Evolutionary conservation across 2,329 filamentous ascomycete species (phyloP).

Genomic region (Xylaria sp.): DNA sequence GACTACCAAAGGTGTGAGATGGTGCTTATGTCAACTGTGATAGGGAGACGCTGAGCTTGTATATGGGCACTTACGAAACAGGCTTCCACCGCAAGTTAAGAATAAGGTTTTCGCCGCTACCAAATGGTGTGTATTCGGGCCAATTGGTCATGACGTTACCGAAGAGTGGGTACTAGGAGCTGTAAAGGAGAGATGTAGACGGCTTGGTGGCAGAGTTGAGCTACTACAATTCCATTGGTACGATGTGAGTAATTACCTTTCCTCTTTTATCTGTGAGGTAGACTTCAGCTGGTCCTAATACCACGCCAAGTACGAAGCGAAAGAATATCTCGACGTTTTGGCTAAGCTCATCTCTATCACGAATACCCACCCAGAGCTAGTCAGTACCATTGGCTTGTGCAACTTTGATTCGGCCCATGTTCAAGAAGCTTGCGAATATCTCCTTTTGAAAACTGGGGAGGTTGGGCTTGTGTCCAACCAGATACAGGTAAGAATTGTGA

Average conservation of each 20-base stretch:
- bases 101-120: conserved; percentile 48
- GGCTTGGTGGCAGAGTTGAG: conserved; percentile 49
- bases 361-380: conserved; percentile 44
- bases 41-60: conserved; percentile 52
- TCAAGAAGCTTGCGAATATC: conserved; percentile 49
- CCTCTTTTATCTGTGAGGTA: neutral
- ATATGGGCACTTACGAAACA: conserved; percentile 48
- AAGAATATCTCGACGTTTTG: conserved; percentile 51
- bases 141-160: conserved; percentile 42
- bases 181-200: conserved; percentile 49
- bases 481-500: conserved; percentile 47
- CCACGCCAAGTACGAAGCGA: conserved; percentile 46
- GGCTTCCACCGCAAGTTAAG: conserved; percentile 40
- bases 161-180: conserved; percentile 44
- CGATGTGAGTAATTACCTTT: conserved; percentile 43
- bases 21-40: conserved; percentile 4
- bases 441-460: conserved; percentile 44
- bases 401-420: conserved; percentile 51
- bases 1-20: neutral
- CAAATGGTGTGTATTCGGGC: conserved; percentile 51
- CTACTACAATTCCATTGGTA: conserved; percentile 53
- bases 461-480: conserved; percentile 51
- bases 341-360: conserved; percentile 47
- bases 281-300: neutral
- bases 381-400: conserved; percentile 50